Evolutionary conservation across 1,284 basidiomycete species (phyloP), one percentile per base, ranked within the genome.

Genomic region (Acaromyces ingoldii): DNA sequence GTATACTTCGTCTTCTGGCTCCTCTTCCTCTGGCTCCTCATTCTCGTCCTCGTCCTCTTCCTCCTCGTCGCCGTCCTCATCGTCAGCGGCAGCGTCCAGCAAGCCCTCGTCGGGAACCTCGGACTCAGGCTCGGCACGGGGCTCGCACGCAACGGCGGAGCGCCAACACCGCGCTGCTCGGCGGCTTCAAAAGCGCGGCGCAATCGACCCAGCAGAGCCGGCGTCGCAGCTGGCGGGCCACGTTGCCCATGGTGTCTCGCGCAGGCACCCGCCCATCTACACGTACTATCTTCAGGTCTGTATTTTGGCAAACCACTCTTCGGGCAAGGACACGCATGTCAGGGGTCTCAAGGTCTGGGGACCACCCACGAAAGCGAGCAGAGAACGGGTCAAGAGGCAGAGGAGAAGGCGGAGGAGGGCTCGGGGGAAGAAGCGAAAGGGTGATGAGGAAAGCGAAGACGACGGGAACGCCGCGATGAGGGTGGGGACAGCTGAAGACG

Each of bases 281-380:
- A 88, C 89, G 1, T 92, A 93, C 74, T 83, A 95, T 10, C 77
- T 99, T 4, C 91, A 97, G 70, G 81, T 98, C 28, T 85, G 92
- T 55, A 84, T 99, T 49, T 80, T 91, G 19, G 85, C 88, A 19
- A 98, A 98, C 72, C 91, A 98, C 72, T 86, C 95, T 82, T 96
- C 93, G 65, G 95, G 95, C 3, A 98, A 98, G 76, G 95, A 99
- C 77, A 98, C 95, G 7, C 95, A 98, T 77, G 87, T 98, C 13
- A 84, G 95, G 17, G 90, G 91, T 1, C 76, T 98, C 37, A 84
- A 82, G 48, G 82, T 97, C 21, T 84, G 91, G 56, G 93, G 91
- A 0, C 88, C 91, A 31, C 47, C 54, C 6, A 25, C 47, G 10
- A 26, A 11, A 13, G n/a, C 11, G 4, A 44, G n/a, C 26, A 42